These are phyloP conservation scores for Kewa caespitosa DNA, from an alignment of 179 eudicot species.

Conservation along the genomic window DNA sequence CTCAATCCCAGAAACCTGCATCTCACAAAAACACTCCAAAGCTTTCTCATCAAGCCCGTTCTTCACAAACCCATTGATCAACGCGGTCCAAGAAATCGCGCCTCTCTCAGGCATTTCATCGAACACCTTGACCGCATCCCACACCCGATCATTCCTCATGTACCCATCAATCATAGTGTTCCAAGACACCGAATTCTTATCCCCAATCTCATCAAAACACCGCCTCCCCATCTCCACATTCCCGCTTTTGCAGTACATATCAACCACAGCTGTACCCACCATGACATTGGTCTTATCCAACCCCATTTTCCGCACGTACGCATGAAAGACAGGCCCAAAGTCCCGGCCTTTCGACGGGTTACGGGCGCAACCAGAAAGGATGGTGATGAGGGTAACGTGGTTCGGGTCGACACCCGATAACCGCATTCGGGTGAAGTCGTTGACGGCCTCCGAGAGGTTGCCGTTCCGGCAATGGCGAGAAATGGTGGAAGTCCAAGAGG, in stretches of 20 bases:
- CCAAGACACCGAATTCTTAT: slow-evolving; percentile 63
- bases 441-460: slow-evolving; percentile 39
- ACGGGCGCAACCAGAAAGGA: slow-evolving; percentile 69
- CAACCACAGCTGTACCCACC: slow-evolving; percentile 65
- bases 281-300: slow-evolving; percentile 43
- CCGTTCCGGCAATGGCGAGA: slow-evolving; percentile 54
- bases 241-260: slow-evolving; percentile 60
- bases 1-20: slow-evolving; percentile 51
- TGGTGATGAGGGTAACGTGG: slow-evolving; percentile 61
- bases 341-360: slow-evolving; percentile 32
- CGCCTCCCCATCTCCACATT: slow-evolving; percentile 38
- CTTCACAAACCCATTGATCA: slow-evolving; percentile 64
- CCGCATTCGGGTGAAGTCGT: slow-evolving; percentile 54
- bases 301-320: slow-evolving; percentile 52
- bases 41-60: slow-evolving; percentile 52
- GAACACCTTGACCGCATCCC: slow-evolving; percentile 51
- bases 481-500: slow-evolving; percentile 65
- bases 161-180: slow-evolving; percentile 70
- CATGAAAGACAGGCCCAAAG: slow-evolving; percentile 54
- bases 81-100: slow-evolving; percentile 58
- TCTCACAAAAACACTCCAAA: slow-evolving; percentile 52
- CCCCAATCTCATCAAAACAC: slow-evolving; percentile 42
- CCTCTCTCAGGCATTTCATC: slow-evolving; percentile 72
- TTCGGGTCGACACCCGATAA: slow-evolving; percentile 56
- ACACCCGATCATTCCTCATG: slow-evolving; percentile 53